Evolutionary conservation across 345 rosid genomes (phyloP).

Genomic region (Camelina sativa): DNA sequence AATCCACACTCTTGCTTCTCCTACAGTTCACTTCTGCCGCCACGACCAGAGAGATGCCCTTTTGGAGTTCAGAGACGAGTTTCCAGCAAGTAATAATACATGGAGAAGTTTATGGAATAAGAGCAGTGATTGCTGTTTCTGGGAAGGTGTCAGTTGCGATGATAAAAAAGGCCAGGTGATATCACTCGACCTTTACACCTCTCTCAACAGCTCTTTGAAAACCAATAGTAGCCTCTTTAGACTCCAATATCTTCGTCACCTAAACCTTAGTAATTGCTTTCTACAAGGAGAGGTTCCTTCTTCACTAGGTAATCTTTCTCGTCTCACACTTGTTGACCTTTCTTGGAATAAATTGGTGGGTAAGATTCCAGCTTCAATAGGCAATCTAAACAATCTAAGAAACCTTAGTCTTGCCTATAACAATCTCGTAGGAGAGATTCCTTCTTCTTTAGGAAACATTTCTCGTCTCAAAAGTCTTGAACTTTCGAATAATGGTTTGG

Average conservation of each 20-base stretch:
- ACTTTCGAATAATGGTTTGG: neutral
- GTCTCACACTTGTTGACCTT: neutral
- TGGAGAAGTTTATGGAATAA: neutral
- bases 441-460: constrained; percentile 17
- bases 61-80: constrained; percentile 7
- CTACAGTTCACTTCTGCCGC: neutral
- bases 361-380: neutral
- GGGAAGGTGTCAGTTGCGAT: constrained; percentile 13
- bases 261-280: neutral
- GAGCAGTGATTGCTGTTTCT: constrained; percentile 22
- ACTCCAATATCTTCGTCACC: constrained; percentile 26
- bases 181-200: neutral
- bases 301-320: constrained; percentile 33
- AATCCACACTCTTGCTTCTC: constrained; percentile 15
- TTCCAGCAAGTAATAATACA: neutral
- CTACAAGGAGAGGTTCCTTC: constrained; percentile 24
- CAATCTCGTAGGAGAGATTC: neutral
- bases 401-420: neutral
- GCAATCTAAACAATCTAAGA: neutral
- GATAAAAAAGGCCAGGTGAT: constrained; percentile 20
- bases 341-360: neutral
- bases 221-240: constrained; percentile 15
- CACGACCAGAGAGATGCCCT: constrained; percentile 29
- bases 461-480: neutral
- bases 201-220: constrained; percentile 1